These are phyloP conservation scores for Excoecaria cochinchinensis DNA, from an alignment of 345 rosid species.

Conservation along the genomic window DNA sequence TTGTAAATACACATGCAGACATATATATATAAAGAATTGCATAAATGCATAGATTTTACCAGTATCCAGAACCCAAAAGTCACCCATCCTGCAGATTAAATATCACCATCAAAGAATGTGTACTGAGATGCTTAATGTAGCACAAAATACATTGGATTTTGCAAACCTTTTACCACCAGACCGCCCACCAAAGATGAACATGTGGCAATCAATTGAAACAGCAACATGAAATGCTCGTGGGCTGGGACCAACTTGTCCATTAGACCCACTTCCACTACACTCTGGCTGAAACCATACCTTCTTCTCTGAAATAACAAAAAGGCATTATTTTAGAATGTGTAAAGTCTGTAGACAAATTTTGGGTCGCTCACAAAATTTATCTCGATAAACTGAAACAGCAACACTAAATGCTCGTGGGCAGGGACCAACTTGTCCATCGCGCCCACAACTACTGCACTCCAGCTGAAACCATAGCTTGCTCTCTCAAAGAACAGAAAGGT, in stretches of 20 bases:
- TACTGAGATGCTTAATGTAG: not conserved
- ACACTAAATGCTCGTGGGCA: too few relatives aligned
- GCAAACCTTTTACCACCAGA: slow-evolving; percentile 67
- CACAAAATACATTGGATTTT: not conserved
- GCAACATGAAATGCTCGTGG: slow-evolving; percentile 96
- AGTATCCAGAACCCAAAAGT: slow-evolving; percentile 97
- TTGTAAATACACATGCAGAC: too few relatives aligned
- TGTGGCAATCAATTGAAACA: slow-evolving; percentile 83
- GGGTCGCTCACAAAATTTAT: not conserved
- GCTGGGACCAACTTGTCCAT: slow-evolving; percentile 81
- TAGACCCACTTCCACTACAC: slow-evolving; percentile 79
- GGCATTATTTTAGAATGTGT: not conserved
- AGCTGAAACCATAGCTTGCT: too few relatives aligned
- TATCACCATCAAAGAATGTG: slow-evolving; percentile 12
- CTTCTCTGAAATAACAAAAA: slow-evolving; percentile 53
- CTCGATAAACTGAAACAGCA: too few relatives aligned
- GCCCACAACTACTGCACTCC: too few relatives aligned
- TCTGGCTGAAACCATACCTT: slow-evolving; percentile 90
- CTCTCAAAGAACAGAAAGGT: too few relatives aligned
- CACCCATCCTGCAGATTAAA: slow-evolving; percentile 69
- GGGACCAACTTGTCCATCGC: too few relatives aligned
- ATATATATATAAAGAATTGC: not conserved
- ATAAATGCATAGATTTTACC: slow-evolving; percentile 39
- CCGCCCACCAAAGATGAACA: slow-evolving; percentile 98
- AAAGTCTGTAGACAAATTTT: not conserved